Conservation (phyloP, 768 basidiomycete genomes). For the Rhodotorula graminis region DNA sequence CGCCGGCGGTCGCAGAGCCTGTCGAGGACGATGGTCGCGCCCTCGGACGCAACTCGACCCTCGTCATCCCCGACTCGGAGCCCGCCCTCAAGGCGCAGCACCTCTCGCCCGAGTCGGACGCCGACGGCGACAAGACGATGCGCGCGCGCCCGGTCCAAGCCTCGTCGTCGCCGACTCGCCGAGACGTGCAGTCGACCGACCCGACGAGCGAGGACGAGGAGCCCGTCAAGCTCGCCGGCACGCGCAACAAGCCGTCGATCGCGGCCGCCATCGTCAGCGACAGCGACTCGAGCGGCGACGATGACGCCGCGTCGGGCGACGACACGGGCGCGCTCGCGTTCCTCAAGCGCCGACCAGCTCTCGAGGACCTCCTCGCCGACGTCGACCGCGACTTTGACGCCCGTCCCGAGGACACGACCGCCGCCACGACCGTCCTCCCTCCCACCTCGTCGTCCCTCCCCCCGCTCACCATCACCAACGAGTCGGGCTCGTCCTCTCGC, state of each 20-base stretch:
- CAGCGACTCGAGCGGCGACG: background rate
- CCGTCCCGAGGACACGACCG: background rate
- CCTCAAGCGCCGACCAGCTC: background rate
- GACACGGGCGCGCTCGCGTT: background rate
- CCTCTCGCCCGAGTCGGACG: background rate
- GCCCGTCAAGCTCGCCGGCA: background rate
- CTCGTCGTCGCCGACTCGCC: conserved; percentile 10
- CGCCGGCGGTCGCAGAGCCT: background rate
- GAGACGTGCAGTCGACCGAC: conserved; percentile 28
- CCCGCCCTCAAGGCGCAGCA: background rate
- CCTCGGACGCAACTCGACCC: conserved; percentile 3
- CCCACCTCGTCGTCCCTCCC: conserved; percentile 10
- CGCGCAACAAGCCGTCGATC: background rate
- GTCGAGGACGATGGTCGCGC: background rate
- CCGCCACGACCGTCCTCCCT: background rate
- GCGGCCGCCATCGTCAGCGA: background rate
- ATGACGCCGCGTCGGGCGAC: background rate
- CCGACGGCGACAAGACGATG: background rate
- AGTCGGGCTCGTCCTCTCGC: background rate
- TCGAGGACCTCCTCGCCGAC: conserved; percentile 4
- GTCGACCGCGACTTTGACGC: conserved; percentile 16
- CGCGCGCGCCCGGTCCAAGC: no score
- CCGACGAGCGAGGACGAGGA: conserved; percentile 29
- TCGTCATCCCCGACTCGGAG: conserved; percentile 17
- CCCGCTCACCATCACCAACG: conserved; percentile 10